These are phyloP conservation scores for Penicillium subrubescens DNA, from an alignment of 495 filamentous ascomycete species.

Conservation along the genomic window DNA sequence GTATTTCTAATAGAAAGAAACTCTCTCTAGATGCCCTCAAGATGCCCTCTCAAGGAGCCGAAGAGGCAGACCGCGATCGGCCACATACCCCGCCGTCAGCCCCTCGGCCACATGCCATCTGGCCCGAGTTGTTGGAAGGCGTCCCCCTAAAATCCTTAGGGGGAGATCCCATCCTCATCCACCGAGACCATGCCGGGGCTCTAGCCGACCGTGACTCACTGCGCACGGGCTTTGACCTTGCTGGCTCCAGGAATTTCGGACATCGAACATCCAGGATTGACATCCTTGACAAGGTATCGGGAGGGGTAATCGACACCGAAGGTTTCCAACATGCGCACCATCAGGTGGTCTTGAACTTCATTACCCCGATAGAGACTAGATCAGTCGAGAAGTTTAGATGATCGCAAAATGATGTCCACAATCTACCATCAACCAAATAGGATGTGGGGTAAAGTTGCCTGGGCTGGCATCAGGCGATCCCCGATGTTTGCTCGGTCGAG, in stretches of 20 bases:
- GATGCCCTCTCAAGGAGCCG: neutral
- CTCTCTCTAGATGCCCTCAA: too few relatives aligned
- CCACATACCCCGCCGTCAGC: constrained; percentile 19
- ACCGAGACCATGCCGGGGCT: constrained; percentile 2
- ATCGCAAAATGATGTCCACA: constrained; percentile 25
- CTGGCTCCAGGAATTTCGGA: neutral
- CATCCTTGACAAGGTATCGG: neutral
- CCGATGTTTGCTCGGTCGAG: constrained; percentile 5
- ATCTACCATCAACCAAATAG: neutral
- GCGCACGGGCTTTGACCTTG: constrained; percentile 17
- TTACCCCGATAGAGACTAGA: constrained; percentile 15
- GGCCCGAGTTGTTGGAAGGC: neutral
- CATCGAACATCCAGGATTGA: neutral
- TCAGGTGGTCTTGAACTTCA: constrained; percentile 13
- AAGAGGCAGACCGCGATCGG: constrained; percentile 1
- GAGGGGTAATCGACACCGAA: neutral
- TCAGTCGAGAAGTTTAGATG: neutral
- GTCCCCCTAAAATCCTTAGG: neutral
- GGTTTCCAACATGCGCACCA: neutral
- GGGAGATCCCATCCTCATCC: constrained; percentile 2
- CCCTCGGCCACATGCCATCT: constrained; percentile 18
- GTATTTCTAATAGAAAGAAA: neutral
- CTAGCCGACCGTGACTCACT: constrained; percentile 30
- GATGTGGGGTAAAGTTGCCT: constrained; percentile 23
- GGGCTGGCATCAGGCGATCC: constrained; percentile 20